Evolutionary conservation across 129 eudicot genomes (phyloP).

Genomic region (Ambrosia artemisiifolia): DNA sequence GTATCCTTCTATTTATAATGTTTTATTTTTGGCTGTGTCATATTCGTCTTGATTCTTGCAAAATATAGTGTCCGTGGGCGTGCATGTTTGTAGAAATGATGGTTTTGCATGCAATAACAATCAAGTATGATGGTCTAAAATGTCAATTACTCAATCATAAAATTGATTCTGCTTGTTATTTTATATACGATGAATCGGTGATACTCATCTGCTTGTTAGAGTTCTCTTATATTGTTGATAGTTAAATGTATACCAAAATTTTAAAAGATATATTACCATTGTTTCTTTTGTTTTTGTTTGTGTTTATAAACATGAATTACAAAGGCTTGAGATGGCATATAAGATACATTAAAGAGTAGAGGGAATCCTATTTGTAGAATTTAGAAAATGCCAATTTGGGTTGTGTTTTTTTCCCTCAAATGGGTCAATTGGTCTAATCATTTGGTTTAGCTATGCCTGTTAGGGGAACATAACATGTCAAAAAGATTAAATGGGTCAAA

Average conservation of each 20-base stretch:
- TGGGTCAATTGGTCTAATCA: not conserved
- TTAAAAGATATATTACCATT: not conserved
- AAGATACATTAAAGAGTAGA: no score
- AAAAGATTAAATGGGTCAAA: not conserved
- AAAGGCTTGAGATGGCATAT: not conserved
- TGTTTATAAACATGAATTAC: not conserved
- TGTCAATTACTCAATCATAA: not conserved
- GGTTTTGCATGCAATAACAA: constrained; percentile 9
- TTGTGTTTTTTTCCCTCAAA: not conserved
- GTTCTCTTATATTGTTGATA: not conserved
- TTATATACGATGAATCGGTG: not conserved
- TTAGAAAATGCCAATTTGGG: not conserved
- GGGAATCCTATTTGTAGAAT: not conserved
- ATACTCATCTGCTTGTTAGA: not conserved
- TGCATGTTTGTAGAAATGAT: not conserved
- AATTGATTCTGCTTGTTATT: not conserved
- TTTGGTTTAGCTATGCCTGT: not conserved
- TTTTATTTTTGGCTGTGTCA: not conserved
- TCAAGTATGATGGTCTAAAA: not conserved
- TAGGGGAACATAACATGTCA: not conserved
- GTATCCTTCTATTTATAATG: not conserved
- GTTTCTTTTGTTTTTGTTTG: not conserved
- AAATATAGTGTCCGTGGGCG: not conserved
- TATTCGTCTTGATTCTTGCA: not conserved
- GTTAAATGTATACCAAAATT: not conserved